Evolutionary conservation across 1,139 yeast genomes (phyloP), one percentile per base, ranked within the genome.

Genomic region (Geotrichum carabidarum): DNA sequence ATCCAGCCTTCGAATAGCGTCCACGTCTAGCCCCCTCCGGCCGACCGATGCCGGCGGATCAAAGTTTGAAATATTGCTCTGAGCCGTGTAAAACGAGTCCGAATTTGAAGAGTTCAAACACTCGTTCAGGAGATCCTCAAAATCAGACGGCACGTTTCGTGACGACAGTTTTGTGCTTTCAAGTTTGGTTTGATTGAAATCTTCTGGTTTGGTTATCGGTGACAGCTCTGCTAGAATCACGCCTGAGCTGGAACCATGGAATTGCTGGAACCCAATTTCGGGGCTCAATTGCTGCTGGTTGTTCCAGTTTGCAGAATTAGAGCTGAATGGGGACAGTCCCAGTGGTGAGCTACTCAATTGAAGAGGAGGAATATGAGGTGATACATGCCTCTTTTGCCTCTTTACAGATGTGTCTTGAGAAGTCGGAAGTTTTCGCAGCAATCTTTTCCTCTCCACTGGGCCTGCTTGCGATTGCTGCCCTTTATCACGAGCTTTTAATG

Each of bases 281-380:
- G 27, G 27, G 27, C 27, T 22, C 27, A 22, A 22, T 41, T 48
- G 40, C 27, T 34, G 31, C 7, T 15, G 34, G 31, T 22, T 44
- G 18, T 30, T 40, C 48, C 44, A 50, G 7, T 34, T 5, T 14
- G 34, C 43, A 31, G 48, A 14, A 8, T 11, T 34, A 15, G 50
- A 2, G 14, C 38, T n/a, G n/a, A 45, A 15, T 11, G 48, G 43
- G n/a, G 50, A 43, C 32, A 45, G n/a, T 18, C 43, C 30, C 27
- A 44, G 27, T 17, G 56, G 53, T 11, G 56, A 53, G 15, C 36
- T 31, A 18, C 50, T 44, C 11, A 53, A 40, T 2, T 46, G 31
- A 4, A 50, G 44, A 3, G 27, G 27, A 22, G 27, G 27, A 5
- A 7, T 40, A 38, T 15, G 41, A 38, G 18, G 34, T 44, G 8